Evolutionary conservation across 1,284 basidiomycete species (phyloP).

Genomic region (Flammula alnicola): DNA sequence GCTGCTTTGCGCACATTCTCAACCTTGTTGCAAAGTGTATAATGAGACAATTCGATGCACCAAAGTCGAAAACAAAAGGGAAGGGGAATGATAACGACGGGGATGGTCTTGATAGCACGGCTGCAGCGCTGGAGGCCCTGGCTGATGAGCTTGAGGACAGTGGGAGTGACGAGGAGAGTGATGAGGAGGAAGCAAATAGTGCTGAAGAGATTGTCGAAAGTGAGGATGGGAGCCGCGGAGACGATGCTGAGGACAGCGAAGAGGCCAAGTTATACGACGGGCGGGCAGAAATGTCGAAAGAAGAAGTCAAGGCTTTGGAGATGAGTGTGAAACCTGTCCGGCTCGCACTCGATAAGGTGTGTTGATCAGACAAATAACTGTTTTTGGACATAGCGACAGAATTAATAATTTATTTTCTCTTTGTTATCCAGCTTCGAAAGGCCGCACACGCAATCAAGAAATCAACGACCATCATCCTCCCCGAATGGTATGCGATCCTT

Average conservation of each 20-base stretch:
- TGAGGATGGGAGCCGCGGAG: neutral
- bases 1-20: constrained; percentile 38
- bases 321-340: neutral
- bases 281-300: constrained; percentile 12
- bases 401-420: neutral
- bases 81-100: too few relatives aligned
- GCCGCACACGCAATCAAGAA: constrained; percentile 14
- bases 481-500: constrained; percentile 11
- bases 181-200: constrained; percentile 8
- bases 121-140: constrained; percentile 2
- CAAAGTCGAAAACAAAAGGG: constrained; percentile 1
- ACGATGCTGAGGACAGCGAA: neutral
- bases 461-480: constrained; percentile 17
- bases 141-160: neutral
- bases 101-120: constrained; percentile 1
- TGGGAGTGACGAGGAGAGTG: neutral
- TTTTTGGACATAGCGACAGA: neutral
- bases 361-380: too few relatives aligned
- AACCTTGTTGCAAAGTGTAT: constrained; percentile 36
- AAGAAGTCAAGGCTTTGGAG: constrained; percentile 12
- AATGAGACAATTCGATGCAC: constrained; percentile 29
- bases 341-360: constrained; percentile 15
- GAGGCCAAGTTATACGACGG: constrained; percentile 6
- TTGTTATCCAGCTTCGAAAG: constrained; percentile 15
- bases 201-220: neutral